Percentiles rank a stretch among this genome's conserved stretches.
Evolutionary conservation across 208 protist species (phyloP).

Genomic region (Trichomonas gallinae): DNA sequence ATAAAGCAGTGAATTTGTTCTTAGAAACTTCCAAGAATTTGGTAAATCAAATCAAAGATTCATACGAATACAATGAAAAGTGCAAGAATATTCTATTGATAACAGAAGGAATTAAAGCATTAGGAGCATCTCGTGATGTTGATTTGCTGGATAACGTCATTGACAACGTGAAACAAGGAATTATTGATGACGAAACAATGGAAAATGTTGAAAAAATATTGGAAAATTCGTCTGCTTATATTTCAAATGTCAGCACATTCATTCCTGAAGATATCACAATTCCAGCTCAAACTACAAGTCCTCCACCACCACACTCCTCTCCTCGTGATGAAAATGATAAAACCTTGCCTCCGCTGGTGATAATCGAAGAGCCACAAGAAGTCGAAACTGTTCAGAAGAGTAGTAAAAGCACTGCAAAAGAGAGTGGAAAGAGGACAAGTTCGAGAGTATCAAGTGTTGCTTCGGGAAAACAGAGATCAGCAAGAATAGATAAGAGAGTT

Average conservation of each 20-base stretch:
- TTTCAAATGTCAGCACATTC: not conserved
- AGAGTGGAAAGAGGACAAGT: not conserved
- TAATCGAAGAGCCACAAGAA: not conserved
- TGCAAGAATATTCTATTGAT: not conserved
- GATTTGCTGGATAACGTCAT: not conserved
- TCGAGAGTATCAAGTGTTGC: not conserved
- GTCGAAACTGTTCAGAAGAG: not conserved
- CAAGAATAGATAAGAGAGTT: not conserved
- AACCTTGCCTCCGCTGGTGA: not conserved
- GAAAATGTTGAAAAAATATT: not conserved
- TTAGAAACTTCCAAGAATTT: not conserved
- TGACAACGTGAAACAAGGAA: not conserved
- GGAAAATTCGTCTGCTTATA: not conserved
- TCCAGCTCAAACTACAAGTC: not conserved
- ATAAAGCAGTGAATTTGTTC: not conserved
- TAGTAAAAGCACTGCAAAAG: not conserved
- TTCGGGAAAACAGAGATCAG: not conserved
- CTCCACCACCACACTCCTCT: not conserved
- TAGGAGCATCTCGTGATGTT: not conserved
- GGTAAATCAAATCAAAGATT: not conserved
- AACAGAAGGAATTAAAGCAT: not conserved
- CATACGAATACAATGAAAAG: not conserved
- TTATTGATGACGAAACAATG: not conserved
- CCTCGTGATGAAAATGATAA: not conserved
- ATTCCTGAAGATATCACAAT: not conserved